Base-by-base conservation (phyloP, 2,329 filamentous ascomycete genomes). In the Escovopsis sp. region DNA sequence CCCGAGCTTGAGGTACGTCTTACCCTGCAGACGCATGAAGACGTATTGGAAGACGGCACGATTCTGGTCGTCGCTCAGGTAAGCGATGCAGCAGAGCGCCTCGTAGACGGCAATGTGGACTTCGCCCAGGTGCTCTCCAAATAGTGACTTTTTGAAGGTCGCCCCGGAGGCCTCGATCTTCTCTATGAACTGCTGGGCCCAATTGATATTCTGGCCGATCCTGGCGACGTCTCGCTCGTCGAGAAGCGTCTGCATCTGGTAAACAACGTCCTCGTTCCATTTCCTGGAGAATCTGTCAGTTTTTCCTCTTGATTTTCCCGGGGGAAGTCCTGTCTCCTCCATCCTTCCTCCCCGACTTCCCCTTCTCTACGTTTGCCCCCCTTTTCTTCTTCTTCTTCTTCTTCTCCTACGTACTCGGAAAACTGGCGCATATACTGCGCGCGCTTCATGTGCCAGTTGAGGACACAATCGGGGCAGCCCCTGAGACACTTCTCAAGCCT, bases 31-130 rank as follows among this genome's bases (percentile, higher is more conserved):
- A 19, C 86, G 72, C 50, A 76, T 70, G 58, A 96, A 95, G 10
- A 93, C 85, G 50, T 73, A 77, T 56, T 94, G 83, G 57, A 96
- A 94, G 49, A 79, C 57, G 0, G 57, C 52, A 3, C 70, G 66
- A 48, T 69, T 68, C 4, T 69, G 67, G 1, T 70, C 65, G n/a
- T 66, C 51, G 37, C 63, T 70, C 47, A 95, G 68, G 56, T 93
- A 86, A 1, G 82, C 72, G 50, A 87, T 77, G 59, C 83, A 94
- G 58, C 87, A 94, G 41, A 96, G 66, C 0, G 83, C 81, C 59
- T 96, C 89, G 53, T 93, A 94, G 28, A 96, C 75, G 10, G 85
- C 81, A 45, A 91, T 74, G 40, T 93, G 73, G 6, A 85, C 77
- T 26, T 74, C 66, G 2, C 72, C 64, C 26, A 73, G 62, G 6